phyloP scores from a whole-genome alignment of 2,329 filamentous ascomycete species.

The Aureobasidium melanogenum region DNA sequence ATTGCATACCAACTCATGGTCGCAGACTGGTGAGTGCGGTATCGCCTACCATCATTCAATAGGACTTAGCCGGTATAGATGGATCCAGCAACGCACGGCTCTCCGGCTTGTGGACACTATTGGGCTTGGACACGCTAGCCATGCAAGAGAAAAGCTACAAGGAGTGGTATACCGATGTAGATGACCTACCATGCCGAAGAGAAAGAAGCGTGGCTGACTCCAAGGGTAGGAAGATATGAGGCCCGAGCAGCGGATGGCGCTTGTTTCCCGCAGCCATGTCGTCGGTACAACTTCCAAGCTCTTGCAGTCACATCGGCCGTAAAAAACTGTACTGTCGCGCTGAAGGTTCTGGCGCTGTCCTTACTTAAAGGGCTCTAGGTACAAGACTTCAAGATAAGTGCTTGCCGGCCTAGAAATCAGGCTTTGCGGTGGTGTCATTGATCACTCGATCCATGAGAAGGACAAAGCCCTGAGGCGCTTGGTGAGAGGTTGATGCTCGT shows the following conservation, averaged over 20 bases:
- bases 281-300: neutral
- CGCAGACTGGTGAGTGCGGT: neutral
- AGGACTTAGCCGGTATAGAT: neutral
- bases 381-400: neutral
- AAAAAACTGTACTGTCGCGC: neutral
- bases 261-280: neutral
- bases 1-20: neutral
- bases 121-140: neutral
- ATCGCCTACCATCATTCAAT: neutral
- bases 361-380: too few species aligned
- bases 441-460: neutral
- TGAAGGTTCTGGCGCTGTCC: neutral
- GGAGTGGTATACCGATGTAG: neutral
- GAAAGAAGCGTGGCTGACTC: neutral
- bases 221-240: neutral
- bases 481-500: neutral
- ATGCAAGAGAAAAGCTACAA: conserved; percentile 1
- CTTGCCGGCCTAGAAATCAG: too few species aligned
- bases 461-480: neutral
- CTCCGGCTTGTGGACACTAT: neutral
- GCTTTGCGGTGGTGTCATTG: neutral
- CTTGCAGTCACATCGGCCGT: neutral
- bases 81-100: neutral
- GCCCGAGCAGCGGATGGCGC: neutral
- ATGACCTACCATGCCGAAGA: neutral